Base-by-base conservation (phyloP, 164 flowering plant genomes). In the Berberis vulgaris region DNA sequence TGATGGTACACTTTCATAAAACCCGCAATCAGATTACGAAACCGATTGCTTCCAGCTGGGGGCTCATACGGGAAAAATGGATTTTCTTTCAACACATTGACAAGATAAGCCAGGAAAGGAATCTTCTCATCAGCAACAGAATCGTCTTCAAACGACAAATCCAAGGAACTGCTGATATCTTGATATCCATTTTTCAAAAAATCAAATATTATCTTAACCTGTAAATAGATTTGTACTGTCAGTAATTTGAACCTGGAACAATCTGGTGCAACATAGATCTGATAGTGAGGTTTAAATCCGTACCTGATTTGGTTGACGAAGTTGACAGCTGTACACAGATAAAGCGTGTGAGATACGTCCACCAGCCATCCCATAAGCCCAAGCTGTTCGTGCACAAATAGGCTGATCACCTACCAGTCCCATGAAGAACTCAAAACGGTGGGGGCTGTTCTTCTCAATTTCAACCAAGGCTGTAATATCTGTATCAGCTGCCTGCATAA, bases 61-160 rank as follows among this genome's bases (percentile, higher is more conserved):
- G 90, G 88, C 72, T 87, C 95, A 73, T 87, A 94, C 3, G 89
- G 93, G 69, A 82, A 82, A 73, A 68, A 83, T 57, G 88, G 81
- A 45, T 62, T 80, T 54, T 83, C 85, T 73, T 85, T 86, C 73
- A 91, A 66, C 69, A 79, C 74, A 71, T 77, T 81, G 40, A 96
- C 90, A 66, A 94, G 92, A 84, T 85, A 84, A 74, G 97, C 96
- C 56, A 94, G 84, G 80, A 91, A 89, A 6, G 96, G 90, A 71
- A 94, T 94, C 84, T 94, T 94, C 82, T 94, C 99, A 78, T 94
- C 99, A 8, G 96, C 99, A 62, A 91, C 96, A 65, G 96, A 76
- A 74, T 94, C 97, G 73, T 94, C 96, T 57, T 82, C 82, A 66
- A 94, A 94, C 7, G 90, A 89, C 72, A 94, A 73, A 80, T 94